Conservation (phyloP, 305 asterid species). For the Petunia hybrid region DNA sequence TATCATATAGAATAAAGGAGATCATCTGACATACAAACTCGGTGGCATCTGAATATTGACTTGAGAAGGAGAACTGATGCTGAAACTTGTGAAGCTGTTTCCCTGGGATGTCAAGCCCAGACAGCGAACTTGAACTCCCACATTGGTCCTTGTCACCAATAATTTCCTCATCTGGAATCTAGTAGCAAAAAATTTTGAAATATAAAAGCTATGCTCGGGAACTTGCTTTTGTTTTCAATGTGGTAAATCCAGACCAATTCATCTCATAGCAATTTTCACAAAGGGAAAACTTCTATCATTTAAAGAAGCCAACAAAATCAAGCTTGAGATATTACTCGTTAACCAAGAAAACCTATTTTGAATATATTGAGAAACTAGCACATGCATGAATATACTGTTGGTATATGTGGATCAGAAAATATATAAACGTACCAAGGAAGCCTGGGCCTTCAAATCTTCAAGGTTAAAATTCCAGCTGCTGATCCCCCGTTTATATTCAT, state of each 20-base stretch:
- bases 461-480: conserved; percentile 98
- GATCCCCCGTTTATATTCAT: conserved; percentile 96
- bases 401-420: conserved; percentile 21
- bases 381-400: neutral
- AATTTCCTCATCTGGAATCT: conserved; percentile 87
- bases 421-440: conserved; percentile 69
- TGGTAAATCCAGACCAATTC: conserved; percentile 16
- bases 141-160: conserved; percentile 65
- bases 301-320: neutral
- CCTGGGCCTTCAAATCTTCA: conserved; percentile 97
- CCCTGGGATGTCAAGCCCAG: conserved; percentile 48
- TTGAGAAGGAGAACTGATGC: conserved; percentile 66
- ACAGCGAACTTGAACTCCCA: conserved; percentile 44
- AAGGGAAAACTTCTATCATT: conserved; percentile 1
- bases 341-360: neutral
- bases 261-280: neutral
- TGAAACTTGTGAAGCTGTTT: conserved; percentile 63
- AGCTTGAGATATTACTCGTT: neutral
- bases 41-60: conserved; percentile 74
- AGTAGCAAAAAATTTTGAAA: conserved; percentile 33
- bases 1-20: conserved; percentile 25
- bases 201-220: neutral
- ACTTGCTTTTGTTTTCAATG: conserved; percentile 15
- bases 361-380: conserved; percentile 8
- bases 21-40: conserved; percentile 60